phyloP scores from a whole-genome alignment of 2,329 filamentous ascomycete genomes.

The Aureobasidium lini region DNA sequence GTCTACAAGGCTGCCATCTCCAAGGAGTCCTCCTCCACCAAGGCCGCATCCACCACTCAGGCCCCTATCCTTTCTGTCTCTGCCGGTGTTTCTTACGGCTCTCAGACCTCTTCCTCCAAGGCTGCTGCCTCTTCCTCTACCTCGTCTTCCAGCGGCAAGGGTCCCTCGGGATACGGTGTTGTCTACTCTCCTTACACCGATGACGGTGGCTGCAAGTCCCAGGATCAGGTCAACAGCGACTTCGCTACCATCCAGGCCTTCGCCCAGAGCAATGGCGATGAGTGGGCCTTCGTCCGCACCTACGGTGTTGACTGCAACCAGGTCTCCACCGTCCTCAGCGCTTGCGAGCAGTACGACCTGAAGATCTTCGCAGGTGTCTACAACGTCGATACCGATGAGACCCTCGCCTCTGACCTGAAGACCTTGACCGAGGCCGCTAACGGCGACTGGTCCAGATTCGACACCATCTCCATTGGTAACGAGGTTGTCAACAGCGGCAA shows the following conservation, averaged over 20 bases:
- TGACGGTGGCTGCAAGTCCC: conserved; percentile 58
- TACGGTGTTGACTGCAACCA: conserved; percentile 79
- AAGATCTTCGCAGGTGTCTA: conserved; percentile 71
- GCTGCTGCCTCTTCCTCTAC: conserved; percentile 19
- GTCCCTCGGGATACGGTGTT: conserved; percentile 37
- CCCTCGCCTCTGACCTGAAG: conserved; percentile 50
- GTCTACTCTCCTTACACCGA: conserved; percentile 52
- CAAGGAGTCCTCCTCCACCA: conserved; percentile 16
- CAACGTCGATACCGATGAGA: conserved; percentile 41
- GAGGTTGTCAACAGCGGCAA: conserved; percentile 59
- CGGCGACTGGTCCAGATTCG: conserved; percentile 60
- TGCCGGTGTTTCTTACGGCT: conserved; percentile 12
- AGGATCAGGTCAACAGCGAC: conserved; percentile 56
- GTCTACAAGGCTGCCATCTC: conserved; percentile 17
- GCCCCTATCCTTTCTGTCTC: not conserved
- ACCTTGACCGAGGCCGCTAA: conserved; percentile 53
- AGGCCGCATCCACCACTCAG: not conserved
- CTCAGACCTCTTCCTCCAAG: conserved; percentile 14
- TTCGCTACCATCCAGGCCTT: conserved; percentile 42
- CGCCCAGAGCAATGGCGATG: conserved; percentile 35
- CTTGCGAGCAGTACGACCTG: conserved; percentile 56
- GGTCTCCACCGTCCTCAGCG: conserved; percentile 53
- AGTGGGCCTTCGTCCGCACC: conserved; percentile 60
- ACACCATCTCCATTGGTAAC: conserved; percentile 72
- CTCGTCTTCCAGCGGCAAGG: conserved; percentile 17